These are phyloP conservation scores for Penicillium samsonianum DNA, from an alignment of 495 filamentous ascomycete species.

Conservation along the genomic window DNA sequence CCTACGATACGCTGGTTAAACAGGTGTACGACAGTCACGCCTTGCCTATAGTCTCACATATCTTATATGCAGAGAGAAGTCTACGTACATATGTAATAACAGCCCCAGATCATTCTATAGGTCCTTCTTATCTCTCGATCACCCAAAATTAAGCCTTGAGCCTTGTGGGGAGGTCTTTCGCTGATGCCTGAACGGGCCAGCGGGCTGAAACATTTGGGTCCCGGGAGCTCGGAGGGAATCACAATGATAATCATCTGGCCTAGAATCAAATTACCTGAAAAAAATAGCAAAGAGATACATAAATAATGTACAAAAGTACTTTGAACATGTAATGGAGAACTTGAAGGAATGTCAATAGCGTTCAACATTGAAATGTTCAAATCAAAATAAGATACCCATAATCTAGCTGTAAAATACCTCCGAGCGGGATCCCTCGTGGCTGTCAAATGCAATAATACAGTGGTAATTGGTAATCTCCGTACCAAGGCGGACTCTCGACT, in stretches of 20 bases:
- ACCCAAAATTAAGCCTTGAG: conserved; percentile 12
- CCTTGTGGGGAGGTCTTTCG: conserved; percentile 9
- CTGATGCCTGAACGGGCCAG: conserved; percentile 15
- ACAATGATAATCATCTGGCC: background rate
- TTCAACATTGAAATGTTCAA: background rate
- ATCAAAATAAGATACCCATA: background rate
- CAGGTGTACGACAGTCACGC: background rate
- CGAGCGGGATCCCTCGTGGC: conserved; percentile 12
- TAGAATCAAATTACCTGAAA: background rate
- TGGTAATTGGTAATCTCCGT: conserved; percentile 1
- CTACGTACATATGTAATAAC: too few relatives aligned
- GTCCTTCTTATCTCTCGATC: background rate
- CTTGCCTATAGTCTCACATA: background rate
- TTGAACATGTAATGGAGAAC: too few relatives aligned
- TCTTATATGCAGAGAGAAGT: background rate
- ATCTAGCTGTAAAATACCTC: conserved; percentile 5
- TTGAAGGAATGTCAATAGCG: background rate
- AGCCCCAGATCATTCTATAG: background rate
- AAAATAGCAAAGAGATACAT: background rate
- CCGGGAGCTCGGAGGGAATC: conserved; percentile 6
- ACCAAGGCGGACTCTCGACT: conserved; percentile 10
- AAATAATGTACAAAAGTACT: background rate
- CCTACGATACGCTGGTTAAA: conserved; percentile 14
- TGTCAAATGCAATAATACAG: background rate
- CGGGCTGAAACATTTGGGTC: conserved; percentile 7